phyloP scores from a whole-genome alignment of 257 asterid species.

The Scutellaria baicalensis region DNA sequence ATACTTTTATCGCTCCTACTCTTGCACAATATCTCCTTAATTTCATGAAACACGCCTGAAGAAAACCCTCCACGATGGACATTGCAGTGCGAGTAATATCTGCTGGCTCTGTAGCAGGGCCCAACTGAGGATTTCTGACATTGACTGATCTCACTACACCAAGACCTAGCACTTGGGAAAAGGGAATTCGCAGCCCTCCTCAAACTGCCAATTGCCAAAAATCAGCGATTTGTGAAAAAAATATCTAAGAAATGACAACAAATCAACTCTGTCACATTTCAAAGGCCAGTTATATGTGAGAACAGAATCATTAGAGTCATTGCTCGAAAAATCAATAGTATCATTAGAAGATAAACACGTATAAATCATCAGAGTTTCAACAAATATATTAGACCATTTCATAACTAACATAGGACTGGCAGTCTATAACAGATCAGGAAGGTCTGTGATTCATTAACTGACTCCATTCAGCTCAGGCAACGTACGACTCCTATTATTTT shows the following conservation, averaged over 20 bases:
- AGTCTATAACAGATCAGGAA: background rate
- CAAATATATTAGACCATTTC: background rate
- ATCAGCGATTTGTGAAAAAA: constrained; percentile 22
- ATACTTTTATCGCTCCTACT: constrained; percentile 18
- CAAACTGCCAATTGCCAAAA: constrained; percentile 36
- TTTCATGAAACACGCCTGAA: constrained; percentile 23
- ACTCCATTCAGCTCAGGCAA: constrained; percentile 6
- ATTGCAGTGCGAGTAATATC: constrained; percentile 28
- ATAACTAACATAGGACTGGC: background rate
- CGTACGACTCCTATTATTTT: background rate
- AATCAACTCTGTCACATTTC: background rate
- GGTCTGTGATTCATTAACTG: background rate
- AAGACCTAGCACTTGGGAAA: constrained; percentile 25
- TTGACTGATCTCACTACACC: constrained; percentile 24
- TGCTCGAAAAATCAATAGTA: background rate
- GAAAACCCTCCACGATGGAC: constrained; percentile 35
- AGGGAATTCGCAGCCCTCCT: constrained; percentile 38
- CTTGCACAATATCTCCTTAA: constrained; percentile 35
- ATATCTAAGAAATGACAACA: constrained; percentile 6
- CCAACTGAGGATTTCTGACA: constrained; percentile 22
- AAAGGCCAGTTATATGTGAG: background rate
- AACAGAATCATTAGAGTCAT: background rate
- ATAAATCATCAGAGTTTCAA: background rate
- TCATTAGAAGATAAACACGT: background rate
- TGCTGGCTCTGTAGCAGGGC: constrained; percentile 18